Percentiles rank a stretch among this genome's conserved stretches.
Evolutionary conservation across 345 rosid species (phyloP).

Genomic region (Erucastrum elatum): DNA sequence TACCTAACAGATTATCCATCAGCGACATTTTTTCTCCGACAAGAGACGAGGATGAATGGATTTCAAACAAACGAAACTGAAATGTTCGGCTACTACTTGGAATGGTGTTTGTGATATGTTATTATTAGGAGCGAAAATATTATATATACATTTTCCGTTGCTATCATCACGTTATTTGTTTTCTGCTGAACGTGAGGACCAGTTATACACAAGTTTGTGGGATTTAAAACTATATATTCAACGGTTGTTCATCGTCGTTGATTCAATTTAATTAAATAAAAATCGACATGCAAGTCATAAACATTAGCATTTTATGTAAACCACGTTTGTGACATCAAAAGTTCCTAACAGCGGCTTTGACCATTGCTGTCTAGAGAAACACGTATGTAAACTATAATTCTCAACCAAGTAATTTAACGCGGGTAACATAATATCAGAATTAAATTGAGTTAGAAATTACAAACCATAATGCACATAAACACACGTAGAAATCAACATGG

Average conservation of each 20-base stretch:
- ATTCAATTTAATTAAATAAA: neutral
- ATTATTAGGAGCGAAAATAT: neutral
- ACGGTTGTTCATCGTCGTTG: slow-evolving; percentile 1
- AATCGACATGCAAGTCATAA: slow-evolving; percentile 28
- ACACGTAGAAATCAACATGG: too few species aligned
- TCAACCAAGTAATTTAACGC: too few species aligned
- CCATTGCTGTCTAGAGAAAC: neutral
- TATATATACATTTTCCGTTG: neutral
- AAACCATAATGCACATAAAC: too few species aligned
- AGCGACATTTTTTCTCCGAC: slow-evolving; percentile 27
- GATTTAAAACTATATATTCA: neutral
- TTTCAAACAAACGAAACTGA: neutral
- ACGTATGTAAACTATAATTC: too few species aligned
- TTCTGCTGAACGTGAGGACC: slow-evolving; percentile 24
- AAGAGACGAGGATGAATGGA: neutral
- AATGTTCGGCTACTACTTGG: neutral
- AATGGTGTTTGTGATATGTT: neutral
- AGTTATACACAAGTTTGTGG: slow-evolving; percentile 2
- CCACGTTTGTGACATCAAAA: neutral
- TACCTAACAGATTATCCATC: slow-evolving; percentile 70
- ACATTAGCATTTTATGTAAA: neutral
- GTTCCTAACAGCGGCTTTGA: neutral
- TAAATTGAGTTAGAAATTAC: too few species aligned
- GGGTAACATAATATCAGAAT: too few species aligned
- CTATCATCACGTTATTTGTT: neutral